Evolutionary conservation across 2,329 filamentous ascomycete genomes (phyloP).

Genomic region (Pyricularia sp.): DNA sequence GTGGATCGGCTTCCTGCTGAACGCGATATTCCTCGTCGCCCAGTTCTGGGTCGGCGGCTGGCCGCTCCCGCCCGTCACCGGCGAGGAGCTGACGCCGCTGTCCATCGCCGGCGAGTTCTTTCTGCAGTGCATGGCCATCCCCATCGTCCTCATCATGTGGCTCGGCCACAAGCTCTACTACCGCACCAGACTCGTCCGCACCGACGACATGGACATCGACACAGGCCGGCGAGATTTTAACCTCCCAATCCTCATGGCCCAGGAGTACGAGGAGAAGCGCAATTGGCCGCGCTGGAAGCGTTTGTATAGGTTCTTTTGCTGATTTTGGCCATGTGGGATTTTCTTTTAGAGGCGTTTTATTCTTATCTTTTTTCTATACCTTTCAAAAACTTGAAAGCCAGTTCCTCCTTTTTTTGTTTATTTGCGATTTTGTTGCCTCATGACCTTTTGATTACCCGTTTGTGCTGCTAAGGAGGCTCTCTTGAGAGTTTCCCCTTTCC

Average conservation of each 20-base stretch:
- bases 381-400: not conserved
- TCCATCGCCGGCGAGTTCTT: conserved; percentile 59
- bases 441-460: not conserved
- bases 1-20: conserved; percentile 69
- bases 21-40: conserved; percentile 64
- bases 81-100: conserved; percentile 24
- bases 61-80: conserved; percentile 48
- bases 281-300: conserved; percentile 71
- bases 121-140: conserved; percentile 59
- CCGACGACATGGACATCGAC: conserved; percentile 73
- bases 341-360: not conserved
- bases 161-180: conserved; percentile 67
- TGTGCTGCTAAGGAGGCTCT: not conserved
- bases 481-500: not conserved
- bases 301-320: conserved; percentile 66
- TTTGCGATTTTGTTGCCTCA: not conserved
- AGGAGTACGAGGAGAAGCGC: conserved; percentile 67
- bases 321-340: conserved; percentile 7
- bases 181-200: conserved; percentile 56
- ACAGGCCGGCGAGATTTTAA: conserved; percentile 83
- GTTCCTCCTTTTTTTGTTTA: not conserved
- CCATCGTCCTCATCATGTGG: conserved; percentile 61
- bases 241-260: conserved; percentile 64
- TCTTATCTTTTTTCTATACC: not conserved
- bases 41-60: conserved; percentile 86